These are phyloP conservation scores for Dispira parvispora DNA, from an alignment of 192 early-diverging fungal genomes.

Conservation along the genomic window DNA sequence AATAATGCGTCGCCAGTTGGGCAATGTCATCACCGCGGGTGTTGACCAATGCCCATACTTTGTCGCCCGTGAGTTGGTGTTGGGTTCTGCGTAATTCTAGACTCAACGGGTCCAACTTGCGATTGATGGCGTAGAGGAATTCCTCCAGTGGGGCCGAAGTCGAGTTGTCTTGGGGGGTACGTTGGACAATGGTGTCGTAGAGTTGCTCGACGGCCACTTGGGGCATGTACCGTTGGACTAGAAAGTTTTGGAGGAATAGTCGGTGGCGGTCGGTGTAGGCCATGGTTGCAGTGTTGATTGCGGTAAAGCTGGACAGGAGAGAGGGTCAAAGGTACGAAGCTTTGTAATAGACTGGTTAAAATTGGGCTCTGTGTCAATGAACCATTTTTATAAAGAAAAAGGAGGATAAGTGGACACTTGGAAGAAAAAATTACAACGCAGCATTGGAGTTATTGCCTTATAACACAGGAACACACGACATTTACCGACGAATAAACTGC, in stretches of 20 bases:
- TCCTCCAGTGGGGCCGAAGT: neutral
- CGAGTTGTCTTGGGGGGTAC: neutral
- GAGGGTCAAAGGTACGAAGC: too few relatives aligned
- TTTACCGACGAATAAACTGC: too few relatives aligned
- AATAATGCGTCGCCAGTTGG: conserved; percentile 3
- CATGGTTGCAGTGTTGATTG: neutral
- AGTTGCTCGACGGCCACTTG: neutral
- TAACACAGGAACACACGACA: too few relatives aligned
- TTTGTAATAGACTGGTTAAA: too few relatives aligned
- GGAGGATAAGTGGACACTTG: too few relatives aligned
- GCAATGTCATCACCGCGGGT: conserved; percentile 2
- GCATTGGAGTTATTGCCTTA: too few relatives aligned
- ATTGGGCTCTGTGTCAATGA: too few relatives aligned
- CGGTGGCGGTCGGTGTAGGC: conserved; percentile 2
- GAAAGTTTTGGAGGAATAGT: conserved; percentile 2
- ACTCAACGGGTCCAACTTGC: neutral
- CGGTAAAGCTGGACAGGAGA: too few relatives aligned
- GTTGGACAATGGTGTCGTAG: neutral
- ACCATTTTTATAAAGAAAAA: too few relatives aligned
- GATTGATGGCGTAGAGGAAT: neutral
- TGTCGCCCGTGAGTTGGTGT: neutral
- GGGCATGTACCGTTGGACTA: neutral
- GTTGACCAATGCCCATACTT: conserved; percentile 4
- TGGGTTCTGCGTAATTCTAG: conserved; percentile 1
- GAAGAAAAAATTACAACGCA: too few relatives aligned